Evolutionary conservation across 2,329 filamentous ascomycete genomes (phyloP).

Genomic region (Tolypocladium guangdongense): DNA sequence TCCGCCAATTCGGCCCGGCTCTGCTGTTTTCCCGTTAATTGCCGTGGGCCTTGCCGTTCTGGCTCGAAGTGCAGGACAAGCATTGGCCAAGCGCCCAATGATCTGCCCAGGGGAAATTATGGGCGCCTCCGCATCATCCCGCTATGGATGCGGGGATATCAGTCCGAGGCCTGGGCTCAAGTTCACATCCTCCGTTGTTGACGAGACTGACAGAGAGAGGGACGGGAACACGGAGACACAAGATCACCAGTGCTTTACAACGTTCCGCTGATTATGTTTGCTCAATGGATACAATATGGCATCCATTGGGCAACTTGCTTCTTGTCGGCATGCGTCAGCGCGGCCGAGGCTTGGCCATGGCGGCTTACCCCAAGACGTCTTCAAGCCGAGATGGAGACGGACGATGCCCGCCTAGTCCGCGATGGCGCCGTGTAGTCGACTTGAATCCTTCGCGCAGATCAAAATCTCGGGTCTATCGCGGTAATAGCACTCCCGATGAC

Average conservation of each 20-base stretch:
- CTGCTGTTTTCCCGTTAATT: not conserved
- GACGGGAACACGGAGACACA: not conserved
- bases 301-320: not conserved
- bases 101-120: not conserved
- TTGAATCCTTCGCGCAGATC: not conserved
- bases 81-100: not conserved
- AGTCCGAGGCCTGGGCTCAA: not conserved
- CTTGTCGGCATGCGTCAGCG: not conserved
- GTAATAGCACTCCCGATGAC: too few relatives aligned
- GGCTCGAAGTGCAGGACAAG: not conserved
- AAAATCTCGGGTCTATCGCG: not conserved
- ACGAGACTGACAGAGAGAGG: not conserved
- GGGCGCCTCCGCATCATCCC: not conserved
- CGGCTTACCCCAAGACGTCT: not conserved
- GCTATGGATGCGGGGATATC: not conserved
- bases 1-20: not conserved
- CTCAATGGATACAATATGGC: not conserved
- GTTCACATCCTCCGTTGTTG: not conserved
- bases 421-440: not conserved
- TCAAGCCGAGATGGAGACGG: not conserved
- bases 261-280: fast-evolving
- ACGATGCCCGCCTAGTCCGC: not conserved
- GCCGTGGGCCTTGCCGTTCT: not conserved
- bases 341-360: not conserved
- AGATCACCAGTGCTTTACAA: not conserved